Evolutionary conservation across 257 asterid genomes (phyloP).

Genomic region (Jacaranda mimosifolia): DNA sequence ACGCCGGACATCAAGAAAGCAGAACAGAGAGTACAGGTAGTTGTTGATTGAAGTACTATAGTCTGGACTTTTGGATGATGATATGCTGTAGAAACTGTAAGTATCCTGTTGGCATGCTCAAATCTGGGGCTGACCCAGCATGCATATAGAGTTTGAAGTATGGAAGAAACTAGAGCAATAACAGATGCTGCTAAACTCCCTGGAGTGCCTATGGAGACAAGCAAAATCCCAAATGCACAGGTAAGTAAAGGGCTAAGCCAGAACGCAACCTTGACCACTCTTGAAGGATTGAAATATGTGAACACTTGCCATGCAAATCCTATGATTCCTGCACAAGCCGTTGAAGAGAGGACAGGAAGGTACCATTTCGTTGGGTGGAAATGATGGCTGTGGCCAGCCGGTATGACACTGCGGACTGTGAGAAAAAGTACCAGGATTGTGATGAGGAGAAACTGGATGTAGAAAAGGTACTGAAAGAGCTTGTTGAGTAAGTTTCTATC

Average conservation of each 20-base stretch:
- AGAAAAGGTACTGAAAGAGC: constrained; percentile 49
- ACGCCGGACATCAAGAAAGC: constrained; percentile 54
- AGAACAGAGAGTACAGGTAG: constrained; percentile 43
- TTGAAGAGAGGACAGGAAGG: constrained; percentile 51
- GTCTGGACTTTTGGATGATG: constrained; percentile 50
- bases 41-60: constrained; percentile 38
- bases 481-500: constrained; percentile 46
- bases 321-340: constrained; percentile 53
- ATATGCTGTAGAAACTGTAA: constrained; percentile 44
- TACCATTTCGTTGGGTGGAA: constrained; percentile 57
- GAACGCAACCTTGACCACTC: constrained; percentile 51
- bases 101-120: constrained; percentile 44
- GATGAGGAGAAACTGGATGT: constrained; percentile 47
- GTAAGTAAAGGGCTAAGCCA: constrained; percentile 69
- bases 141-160: constrained; percentile 59
- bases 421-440: constrained; percentile 46
- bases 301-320: constrained; percentile 58
- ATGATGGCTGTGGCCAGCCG: constrained; percentile 30
- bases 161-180: constrained; percentile 43
- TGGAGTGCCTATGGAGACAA: constrained; percentile 58
- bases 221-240: constrained; percentile 53
- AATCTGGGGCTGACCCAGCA: constrained; percentile 64
- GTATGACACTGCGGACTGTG: constrained; percentile 43
- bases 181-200: constrained; percentile 56
- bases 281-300: constrained; percentile 45